Evolutionary conservation across 495 filamentous ascomycete genomes (phyloP).

Genomic region (Hypoxylon fragiforme): DNA sequence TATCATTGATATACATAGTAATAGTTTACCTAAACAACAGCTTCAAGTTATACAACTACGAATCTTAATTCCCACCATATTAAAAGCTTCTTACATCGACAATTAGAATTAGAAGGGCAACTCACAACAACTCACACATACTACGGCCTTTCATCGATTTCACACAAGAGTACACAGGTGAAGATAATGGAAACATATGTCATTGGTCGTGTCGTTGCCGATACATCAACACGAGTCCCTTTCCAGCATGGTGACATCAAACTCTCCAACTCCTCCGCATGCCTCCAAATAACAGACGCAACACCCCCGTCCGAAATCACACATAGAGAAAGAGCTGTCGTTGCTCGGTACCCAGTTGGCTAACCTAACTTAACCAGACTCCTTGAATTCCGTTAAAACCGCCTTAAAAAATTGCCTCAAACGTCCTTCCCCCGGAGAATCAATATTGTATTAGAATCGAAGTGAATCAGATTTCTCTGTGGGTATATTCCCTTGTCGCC

Average conservation of each 20-base stretch:
- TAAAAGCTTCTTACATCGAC: no score
- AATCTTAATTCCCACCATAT: no score
- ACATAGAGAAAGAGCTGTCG: constrained; percentile 31
- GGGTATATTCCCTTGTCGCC: neutral
- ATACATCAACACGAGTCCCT: constrained; percentile 15
- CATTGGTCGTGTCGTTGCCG: constrained; percentile 18
- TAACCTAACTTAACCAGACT: constrained; percentile 25
- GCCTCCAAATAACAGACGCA: constrained; percentile 20
- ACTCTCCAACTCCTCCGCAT: constrained; percentile 32
- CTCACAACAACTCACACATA: no score
- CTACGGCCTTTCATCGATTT: no score
- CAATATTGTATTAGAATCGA: constrained; percentile 28
- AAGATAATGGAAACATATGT: constrained; percentile 24
- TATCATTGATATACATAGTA: no score
- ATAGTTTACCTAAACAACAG: no score
- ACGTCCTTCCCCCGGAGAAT: constrained; percentile 29
- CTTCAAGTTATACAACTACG: no score
- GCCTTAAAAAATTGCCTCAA: constrained; percentile 22
- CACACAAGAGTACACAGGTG: neutral
- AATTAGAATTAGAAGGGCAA: no score
- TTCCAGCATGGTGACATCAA: constrained; percentile 26
- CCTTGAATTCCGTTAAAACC: constrained; percentile 20
- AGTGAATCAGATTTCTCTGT: constrained; percentile 7
- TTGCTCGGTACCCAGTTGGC: constrained; percentile 13
- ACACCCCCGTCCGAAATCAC: constrained; percentile 12